A percentile compares a stretch with the other conserved stretches of the same genome.
These are phyloP conservation scores for Pseudevernia furfuracea DNA, from an alignment of 495 filamentous ascomycete species.

Conservation along the genomic window DNA sequence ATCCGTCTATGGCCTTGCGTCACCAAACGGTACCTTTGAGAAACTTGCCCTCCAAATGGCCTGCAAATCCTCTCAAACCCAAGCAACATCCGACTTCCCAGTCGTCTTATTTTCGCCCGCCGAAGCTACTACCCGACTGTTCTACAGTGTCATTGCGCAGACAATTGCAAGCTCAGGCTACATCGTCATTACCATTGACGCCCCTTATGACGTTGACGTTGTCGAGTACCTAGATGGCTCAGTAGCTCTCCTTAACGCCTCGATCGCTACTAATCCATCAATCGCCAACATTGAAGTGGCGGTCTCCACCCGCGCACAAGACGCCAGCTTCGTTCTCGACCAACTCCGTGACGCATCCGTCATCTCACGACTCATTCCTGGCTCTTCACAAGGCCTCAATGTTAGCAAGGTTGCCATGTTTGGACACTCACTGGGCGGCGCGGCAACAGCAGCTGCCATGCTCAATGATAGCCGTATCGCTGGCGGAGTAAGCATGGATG, in stretches of 20 bases:
- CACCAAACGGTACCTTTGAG: conserved; percentile 12
- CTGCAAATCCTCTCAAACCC: neutral
- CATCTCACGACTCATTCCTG: no score
- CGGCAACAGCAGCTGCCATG: conserved; percentile 38
- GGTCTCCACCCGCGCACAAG: conserved; percentile 30
- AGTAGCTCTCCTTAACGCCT: conserved; percentile 22
- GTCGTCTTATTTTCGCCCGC: conserved; percentile 39
- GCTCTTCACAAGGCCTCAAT: conserved; percentile 3
- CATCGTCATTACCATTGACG: conserved; percentile 42
- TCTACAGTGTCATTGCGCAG: conserved; percentile 38
- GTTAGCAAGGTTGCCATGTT: conserved; percentile 34
- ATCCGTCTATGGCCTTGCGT: no score
- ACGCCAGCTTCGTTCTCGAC: conserved; percentile 35
- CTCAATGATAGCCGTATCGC: conserved; percentile 34
- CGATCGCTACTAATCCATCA: no score
- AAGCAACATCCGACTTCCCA: conserved; percentile 10
- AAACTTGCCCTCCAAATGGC: conserved; percentile 1
- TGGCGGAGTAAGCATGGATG: conserved; percentile 45
- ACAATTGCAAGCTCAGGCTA: conserved; percentile 43
- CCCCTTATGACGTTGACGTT: conserved; percentile 41
- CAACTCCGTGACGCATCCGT: conserved; percentile 29
- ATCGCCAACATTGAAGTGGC: conserved; percentile 7
- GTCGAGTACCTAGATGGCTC: conserved; percentile 45
- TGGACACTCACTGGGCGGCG: conserved; percentile 52
- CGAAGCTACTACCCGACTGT: conserved; percentile 27